Conservation (phyloP, 768 basidiomycete genomes). For the Astraeus odoratus region DNA sequence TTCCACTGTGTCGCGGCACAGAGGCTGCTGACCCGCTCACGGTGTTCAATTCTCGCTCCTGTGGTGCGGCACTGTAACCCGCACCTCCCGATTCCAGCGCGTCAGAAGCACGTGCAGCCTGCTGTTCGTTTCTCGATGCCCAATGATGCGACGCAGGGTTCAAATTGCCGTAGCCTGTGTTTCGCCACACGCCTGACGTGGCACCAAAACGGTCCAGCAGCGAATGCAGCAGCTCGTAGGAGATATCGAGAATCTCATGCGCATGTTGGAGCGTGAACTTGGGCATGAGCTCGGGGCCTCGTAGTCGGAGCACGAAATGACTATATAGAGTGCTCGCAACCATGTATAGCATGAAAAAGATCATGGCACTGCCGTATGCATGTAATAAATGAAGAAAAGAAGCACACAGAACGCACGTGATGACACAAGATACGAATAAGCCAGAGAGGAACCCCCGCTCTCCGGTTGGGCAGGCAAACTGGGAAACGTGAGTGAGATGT, state of each 20-base stretch:
- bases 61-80: conserved; percentile 1
- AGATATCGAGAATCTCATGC: conserved; percentile 17
- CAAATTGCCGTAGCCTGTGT: conserved; percentile 6
- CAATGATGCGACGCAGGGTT: conserved; percentile 25
- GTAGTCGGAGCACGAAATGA: conserved; percentile 63
- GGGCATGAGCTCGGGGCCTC: conserved; percentile 70
- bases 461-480: conserved; percentile 71
- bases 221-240: conserved; percentile 12
- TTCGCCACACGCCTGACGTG: conserved; percentile 13
- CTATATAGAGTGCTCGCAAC: conserved; percentile 71
- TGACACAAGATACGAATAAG: conserved; percentile 48
- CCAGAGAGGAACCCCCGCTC: conserved; percentile 45
- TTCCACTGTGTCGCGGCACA: conserved; percentile 28
- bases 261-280: conserved; percentile 37
- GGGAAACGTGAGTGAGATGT: background rate
- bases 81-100: conserved; percentile 15
- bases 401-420: conserved; percentile 45
- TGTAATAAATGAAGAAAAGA: background rate
- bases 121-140: conserved; percentile 27
- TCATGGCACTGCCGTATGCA: conserved; percentile 37
- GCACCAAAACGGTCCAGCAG: conserved; percentile 8
- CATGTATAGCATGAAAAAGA: conserved; percentile 57
- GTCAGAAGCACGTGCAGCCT: conserved; percentile 17
- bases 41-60: background rate
- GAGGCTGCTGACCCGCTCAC: background rate